These are phyloP conservation scores for Pythium guiyangense DNA, from an alignment of 352 stramenopile genomes.

Conservation along the genomic window DNA sequence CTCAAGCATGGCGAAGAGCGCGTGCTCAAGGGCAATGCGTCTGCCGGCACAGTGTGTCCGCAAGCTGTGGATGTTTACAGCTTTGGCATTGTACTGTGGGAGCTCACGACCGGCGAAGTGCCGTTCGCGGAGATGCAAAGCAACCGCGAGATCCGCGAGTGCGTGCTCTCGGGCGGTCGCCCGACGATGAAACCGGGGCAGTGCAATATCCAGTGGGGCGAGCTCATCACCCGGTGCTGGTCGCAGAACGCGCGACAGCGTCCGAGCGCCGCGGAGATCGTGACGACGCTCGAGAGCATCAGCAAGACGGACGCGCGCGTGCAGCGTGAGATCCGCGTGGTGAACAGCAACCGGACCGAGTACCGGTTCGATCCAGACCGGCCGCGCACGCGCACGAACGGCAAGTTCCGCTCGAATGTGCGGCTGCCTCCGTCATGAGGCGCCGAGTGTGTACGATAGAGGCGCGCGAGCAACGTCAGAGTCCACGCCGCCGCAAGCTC, in stretches of 20 bases:
- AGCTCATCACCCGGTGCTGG: slow-evolving; percentile 84
- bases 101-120: slow-evolving; percentile 80
- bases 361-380: slow-evolving; percentile 67
- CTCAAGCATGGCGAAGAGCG: slow-evolving; percentile 75
- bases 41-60: slow-evolving; percentile 22
- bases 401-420: slow-evolving; percentile 63
- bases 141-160: slow-evolving; percentile 72
- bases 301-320: slow-evolving; percentile 64
- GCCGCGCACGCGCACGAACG: slow-evolving; percentile 39
- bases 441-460: slow-evolving; percentile 10
- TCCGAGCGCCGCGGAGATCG: slow-evolving; percentile 76
- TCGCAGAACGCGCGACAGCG: slow-evolving; percentile 66
- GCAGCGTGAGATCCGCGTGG: slow-evolving; percentile 59
- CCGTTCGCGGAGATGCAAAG: slow-evolving; percentile 62
- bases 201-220: slow-evolving; percentile 81
- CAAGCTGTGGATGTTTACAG: slow-evolving; percentile 85
- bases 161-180: slow-evolving; percentile 69
- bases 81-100: slow-evolving; percentile 87
- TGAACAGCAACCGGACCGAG: slow-evolving; percentile 79
- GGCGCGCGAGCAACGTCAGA: no score
- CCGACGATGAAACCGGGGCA: slow-evolving; percentile 71
- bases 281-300: slow-evolving; percentile 74
- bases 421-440: slow-evolving; percentile 33
- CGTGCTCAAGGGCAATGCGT: slow-evolving; percentile 40
- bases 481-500: no score